These are phyloP conservation scores for Pleurotus djamor DNA, from an alignment of 768 basidiomycete genomes.

Conservation along the genomic window DNA sequence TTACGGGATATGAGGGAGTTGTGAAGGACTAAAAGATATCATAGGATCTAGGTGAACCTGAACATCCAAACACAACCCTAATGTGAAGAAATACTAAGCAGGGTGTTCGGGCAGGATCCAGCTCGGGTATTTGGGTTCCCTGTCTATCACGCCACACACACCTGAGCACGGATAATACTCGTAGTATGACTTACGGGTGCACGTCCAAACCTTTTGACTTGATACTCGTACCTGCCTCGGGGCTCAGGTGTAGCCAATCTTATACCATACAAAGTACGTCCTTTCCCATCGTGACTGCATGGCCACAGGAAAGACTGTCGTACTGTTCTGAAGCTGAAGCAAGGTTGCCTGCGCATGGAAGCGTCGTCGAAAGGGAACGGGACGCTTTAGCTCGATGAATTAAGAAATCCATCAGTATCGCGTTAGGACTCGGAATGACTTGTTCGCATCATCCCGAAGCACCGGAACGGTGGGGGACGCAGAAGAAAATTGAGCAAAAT, in stretches of 20 bases:
- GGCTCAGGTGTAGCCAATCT: not conserved
- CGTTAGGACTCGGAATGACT: not conserved
- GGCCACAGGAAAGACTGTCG: not conserved
- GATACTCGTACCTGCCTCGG: conserved; percentile 3
- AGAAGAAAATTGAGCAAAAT: conserved; percentile 5
- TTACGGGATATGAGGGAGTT: not conserved
- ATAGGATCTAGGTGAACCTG: conserved; percentile 5
- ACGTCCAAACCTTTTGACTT: not conserved
- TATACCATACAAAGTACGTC: not conserved
- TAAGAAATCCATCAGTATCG: too few relatives aligned
- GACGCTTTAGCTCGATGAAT: too few relatives aligned
- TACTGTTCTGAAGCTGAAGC: not conserved
- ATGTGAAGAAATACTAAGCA: not conserved
- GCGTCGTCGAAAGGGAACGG: not conserved
- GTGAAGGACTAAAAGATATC: not conserved
- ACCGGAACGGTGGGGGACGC: not conserved
- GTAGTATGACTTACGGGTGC: not conserved
- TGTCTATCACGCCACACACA: not conserved
- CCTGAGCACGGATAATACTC: not conserved
- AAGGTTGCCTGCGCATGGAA: not conserved
- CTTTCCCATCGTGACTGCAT: not conserved
- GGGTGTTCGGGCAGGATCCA: not conserved
- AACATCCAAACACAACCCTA: conserved; percentile 1
- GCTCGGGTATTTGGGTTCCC: not conserved
- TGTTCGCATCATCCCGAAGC: not conserved